A percentile compares a stretch with the other conserved stretches of the same genome.
Evolutionary conservation across 2,329 filamentous ascomycete species (phyloP).

Genomic region (Lasiodiplodia sp.): DNA sequence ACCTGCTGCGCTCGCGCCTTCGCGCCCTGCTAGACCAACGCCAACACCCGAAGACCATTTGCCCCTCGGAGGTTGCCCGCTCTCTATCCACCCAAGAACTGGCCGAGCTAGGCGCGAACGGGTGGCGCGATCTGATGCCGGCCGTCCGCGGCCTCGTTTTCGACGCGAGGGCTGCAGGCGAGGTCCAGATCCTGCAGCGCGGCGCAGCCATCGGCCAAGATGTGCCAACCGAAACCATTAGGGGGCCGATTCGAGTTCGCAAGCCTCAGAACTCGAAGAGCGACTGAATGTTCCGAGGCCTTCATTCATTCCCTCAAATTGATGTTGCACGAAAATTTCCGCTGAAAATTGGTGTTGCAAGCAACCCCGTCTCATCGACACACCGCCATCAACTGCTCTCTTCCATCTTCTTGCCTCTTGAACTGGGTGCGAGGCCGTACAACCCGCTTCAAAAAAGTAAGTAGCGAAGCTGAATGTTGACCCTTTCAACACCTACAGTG

Average conservation of each 20-base stretch:
- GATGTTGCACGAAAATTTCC: background rate
- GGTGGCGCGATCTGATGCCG: slow-evolving; percentile 59
- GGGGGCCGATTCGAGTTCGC: slow-evolving; percentile 56
- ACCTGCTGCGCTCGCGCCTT: slow-evolving; percentile 36
- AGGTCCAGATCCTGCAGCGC: slow-evolving; percentile 59
- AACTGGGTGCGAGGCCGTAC: too few species aligned
- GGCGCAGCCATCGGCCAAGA: slow-evolving; percentile 49
- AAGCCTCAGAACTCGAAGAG: background rate
- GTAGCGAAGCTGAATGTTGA: too few species aligned
- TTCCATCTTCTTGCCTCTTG: too few species aligned
- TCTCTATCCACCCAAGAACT: slow-evolving; percentile 53
- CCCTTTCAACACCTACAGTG: too few species aligned
- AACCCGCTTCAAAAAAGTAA: too few species aligned
- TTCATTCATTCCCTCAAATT: background rate
- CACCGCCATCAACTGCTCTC: too few species aligned
- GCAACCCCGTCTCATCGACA: too few species aligned
- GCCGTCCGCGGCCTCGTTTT: slow-evolving; percentile 52
- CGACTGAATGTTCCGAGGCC: background rate
- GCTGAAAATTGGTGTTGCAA: background rate
- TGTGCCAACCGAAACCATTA: slow-evolving; percentile 47
- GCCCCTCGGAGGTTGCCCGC: slow-evolving; percentile 60
- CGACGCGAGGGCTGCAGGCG: slow-evolving; percentile 49
- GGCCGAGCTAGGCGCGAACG: slow-evolving; percentile 33
- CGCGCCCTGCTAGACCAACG: slow-evolving; percentile 41
- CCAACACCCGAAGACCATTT: slow-evolving; percentile 58